Evolutionary conservation across 495 filamentous ascomycete species (phyloP).

Genomic region (Aspergillus homomorphus): DNA sequence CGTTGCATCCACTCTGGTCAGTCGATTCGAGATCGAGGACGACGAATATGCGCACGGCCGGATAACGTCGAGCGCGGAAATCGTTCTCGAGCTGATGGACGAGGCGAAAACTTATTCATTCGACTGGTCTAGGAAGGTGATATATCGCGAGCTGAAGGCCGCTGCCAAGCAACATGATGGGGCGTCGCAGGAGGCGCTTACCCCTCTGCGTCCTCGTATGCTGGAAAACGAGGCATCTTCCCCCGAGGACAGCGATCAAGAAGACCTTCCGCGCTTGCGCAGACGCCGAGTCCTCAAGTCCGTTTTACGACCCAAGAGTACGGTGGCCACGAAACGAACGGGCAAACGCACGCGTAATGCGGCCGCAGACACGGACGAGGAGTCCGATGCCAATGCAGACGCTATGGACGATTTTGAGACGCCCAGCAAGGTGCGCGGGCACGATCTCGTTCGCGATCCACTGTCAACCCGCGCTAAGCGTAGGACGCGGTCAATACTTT

Average conservation of each 20-base stretch:
- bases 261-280: slow-evolving; percentile 22
- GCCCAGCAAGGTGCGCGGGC: slow-evolving; percentile 43
- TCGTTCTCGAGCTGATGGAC: slow-evolving; percentile 37
- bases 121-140: slow-evolving; percentile 44
- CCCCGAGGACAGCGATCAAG: slow-evolving; percentile 37
- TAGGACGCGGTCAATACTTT: slow-evolving; percentile 34
- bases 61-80: slow-evolving; percentile 31
- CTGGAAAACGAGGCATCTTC: slow-evolving; percentile 31
- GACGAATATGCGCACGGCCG: slow-evolving; percentile 38
- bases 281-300: slow-evolving; percentile 45
- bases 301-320: slow-evolving; percentile 49
- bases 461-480: slow-evolving; percentile 35
- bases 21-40: slow-evolving; percentile 29
- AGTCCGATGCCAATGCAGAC: slow-evolving; percentile 37
- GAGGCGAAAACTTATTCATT: slow-evolving; percentile 36
- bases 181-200: slow-evolving; percentile 27
- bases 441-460: slow-evolving; percentile 44
- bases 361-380: slow-evolving; percentile 30
- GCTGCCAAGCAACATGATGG: slow-evolving; percentile 21
- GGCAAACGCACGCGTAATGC: slow-evolving; percentile 47
- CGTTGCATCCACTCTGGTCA: slow-evolving; percentile 29
- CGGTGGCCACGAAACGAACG: slow-evolving; percentile 40
- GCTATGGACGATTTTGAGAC: slow-evolving; percentile 42
- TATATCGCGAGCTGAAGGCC: slow-evolving; percentile 43
- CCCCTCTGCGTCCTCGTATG: slow-evolving; percentile 32